These are phyloP conservation scores for Termitomyces sp. DNA, from an alignment of 768 basidiomycete species.

Conservation along the genomic window DNA sequence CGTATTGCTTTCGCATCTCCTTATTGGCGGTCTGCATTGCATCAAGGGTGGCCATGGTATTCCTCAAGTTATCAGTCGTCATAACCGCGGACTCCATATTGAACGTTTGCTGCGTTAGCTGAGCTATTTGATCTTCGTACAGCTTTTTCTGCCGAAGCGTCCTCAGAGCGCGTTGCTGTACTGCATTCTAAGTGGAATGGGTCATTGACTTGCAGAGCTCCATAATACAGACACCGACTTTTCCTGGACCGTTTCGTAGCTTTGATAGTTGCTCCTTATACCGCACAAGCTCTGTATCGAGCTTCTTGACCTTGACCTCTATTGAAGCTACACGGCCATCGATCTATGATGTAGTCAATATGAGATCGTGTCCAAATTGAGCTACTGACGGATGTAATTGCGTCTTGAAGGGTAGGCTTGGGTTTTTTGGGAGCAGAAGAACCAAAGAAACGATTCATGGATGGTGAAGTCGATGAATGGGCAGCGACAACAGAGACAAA, in stretches of 20 bases:
- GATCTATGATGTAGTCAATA: constrained; percentile 48
- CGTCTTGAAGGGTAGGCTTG: constrained; percentile 83
- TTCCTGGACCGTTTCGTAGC: constrained; percentile 90
- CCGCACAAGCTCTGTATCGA: constrained; percentile 85
- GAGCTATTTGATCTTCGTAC: constrained; percentile 90
- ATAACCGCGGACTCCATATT: constrained; percentile 97
- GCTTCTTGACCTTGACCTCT: constrained; percentile 95
- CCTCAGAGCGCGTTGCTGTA: constrained; percentile 90
- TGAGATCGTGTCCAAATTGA: constrained; percentile 1
- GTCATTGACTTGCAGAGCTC: background rate
- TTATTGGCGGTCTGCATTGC: constrained; percentile 96
- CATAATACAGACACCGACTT: constrained; percentile 45
- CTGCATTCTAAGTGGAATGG: constrained; percentile 58
- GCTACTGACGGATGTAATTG: constrained; percentile 75
- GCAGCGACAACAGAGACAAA: constrained; percentile 4
- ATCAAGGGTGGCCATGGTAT: constrained; percentile 98
- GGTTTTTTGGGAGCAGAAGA: constrained; percentile 73
- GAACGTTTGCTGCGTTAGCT: constrained; percentile 92
- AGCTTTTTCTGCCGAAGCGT: constrained; percentile 93
- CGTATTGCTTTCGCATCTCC: constrained; percentile 94
- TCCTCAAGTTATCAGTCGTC: constrained; percentile 95
- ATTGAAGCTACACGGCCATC: constrained; percentile 82
- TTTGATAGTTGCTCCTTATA: constrained; percentile 98
- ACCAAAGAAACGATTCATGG: constrained; percentile 83
- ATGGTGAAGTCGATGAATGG: constrained; percentile 21